Evolutionary conservation across 179 eudicot species (phyloP).

Genomic region (Silene noctiflora): DNA sequence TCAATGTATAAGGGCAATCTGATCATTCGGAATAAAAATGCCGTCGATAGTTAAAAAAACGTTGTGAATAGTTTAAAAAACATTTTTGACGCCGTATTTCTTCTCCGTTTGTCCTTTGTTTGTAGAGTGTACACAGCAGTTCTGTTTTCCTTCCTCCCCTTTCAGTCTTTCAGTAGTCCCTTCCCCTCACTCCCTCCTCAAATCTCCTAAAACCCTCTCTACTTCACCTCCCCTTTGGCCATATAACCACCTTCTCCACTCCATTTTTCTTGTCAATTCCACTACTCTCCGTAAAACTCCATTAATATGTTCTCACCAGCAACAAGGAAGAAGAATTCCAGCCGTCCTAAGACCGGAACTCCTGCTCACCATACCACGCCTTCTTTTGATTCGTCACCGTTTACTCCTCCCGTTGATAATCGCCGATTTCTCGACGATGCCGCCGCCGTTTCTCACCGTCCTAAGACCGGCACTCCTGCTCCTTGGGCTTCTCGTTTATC

Average conservation of each 20-base stretch:
- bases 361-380: background rate
- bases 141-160: no score
- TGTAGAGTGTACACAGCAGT: no score
- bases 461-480: constrained; percentile 89
- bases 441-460: constrained; percentile 44
- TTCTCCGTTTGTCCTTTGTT: no score
- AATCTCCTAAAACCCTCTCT: background rate
- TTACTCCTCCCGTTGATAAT: constrained; percentile 45
- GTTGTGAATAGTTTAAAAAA: no score
- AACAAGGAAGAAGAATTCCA: constrained; percentile 40
- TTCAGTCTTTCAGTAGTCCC: no score
- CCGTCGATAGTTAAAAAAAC: no score
- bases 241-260: background rate
- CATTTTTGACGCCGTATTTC: no score
- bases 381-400: constrained; percentile 38
- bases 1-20: no score
- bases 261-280: background rate
- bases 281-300: background rate
- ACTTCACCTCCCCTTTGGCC: no score
- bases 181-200: background rate
- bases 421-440: constrained; percentile 31
- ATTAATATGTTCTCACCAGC: constrained; percentile 70
- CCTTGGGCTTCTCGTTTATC: constrained; percentile 93
- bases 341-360: no score
- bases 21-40: no score